A percentile compares a stretch with the other conserved stretches of the same genome.
phyloP scores from a whole-genome alignment of 306 rosid species.

The Herpetospermum pedunculosum region DNA sequence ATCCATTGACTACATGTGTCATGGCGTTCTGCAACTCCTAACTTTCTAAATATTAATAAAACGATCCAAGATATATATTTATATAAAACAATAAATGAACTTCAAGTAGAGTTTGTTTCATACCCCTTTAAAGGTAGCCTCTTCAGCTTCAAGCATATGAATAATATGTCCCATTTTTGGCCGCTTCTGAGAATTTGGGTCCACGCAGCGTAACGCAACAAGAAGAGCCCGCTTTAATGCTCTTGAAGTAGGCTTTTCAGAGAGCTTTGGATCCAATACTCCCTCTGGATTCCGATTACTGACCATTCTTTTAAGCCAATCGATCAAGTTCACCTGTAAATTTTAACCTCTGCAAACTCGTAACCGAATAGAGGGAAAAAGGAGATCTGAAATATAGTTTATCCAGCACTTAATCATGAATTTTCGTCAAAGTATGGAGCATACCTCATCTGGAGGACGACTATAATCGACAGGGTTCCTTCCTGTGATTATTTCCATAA shows the following conservation, averaged over 20 bases:
- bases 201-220: slow-evolving; percentile 79
- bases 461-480: slow-evolving; percentile 80
- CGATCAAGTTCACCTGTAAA: slow-evolving; percentile 71
- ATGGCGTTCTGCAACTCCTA: not conserved
- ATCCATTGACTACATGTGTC: not conserved
- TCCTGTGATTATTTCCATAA: slow-evolving; percentile 85
- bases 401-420: not conserved
- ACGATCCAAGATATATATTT: not conserved
- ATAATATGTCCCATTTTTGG: slow-evolving; percentile 87
- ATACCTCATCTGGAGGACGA: slow-evolving; percentile 73
- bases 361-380: slow-evolving; percentile 6
- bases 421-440: slow-evolving; percentile 7
- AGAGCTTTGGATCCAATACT: slow-evolving; percentile 71
- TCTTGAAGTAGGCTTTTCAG: slow-evolving; percentile 64
- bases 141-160: slow-evolving; percentile 95
- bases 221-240: slow-evolving; percentile 76
- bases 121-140: slow-evolving; percentile 62
- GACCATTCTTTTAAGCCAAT: slow-evolving; percentile 91
- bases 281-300: slow-evolving; percentile 61
- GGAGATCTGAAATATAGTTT: not conserved
- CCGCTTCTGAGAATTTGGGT: slow-evolving; percentile 67
- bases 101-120: slow-evolving; percentile 15
- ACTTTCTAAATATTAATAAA: not conserved
- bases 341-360: slow-evolving; percentile 2
- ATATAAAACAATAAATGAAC: slow-evolving; percentile 3